Conservation (phyloP, 495 filamentous ascomycete genomes). For the Paragyromitra xinjiangensis region DNA sequence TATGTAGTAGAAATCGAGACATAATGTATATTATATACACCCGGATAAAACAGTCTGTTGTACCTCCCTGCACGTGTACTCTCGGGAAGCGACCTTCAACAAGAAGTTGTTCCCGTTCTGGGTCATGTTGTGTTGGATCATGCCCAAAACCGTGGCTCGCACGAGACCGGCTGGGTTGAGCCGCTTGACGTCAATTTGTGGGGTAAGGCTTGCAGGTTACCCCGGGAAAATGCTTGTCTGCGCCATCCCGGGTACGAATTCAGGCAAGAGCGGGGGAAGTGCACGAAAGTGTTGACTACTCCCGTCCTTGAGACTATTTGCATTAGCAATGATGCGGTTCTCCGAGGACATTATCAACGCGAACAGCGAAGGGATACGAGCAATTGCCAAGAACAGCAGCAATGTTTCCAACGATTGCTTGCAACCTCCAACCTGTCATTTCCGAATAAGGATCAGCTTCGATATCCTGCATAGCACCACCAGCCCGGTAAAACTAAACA, state of each 20-base stretch:
- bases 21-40: slow-evolving; percentile 11
- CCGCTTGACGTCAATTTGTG: slow-evolving; percentile 43
- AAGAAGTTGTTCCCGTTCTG: slow-evolving; percentile 22
- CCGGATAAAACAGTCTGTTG: slow-evolving; percentile 14
- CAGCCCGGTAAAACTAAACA: slow-evolving; percentile 6
- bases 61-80: slow-evolving; percentile 10
- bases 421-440: not conserved
- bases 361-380: not conserved
- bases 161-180: slow-evolving; percentile 7
- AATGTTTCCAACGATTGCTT: not conserved
- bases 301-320: slow-evolving; percentile 3
- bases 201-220: slow-evolving; percentile 35
- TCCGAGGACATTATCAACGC: not conserved
- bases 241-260: slow-evolving; percentile 32
- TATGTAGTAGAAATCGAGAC: slow-evolving; percentile 20
- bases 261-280: slow-evolving; percentile 27
- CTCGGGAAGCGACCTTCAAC: slow-evolving; percentile 19
- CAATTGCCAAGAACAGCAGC: slow-evolving; percentile 3
- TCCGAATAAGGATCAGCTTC: not conserved
- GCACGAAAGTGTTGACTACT: not conserved
- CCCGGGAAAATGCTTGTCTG: slow-evolving; percentile 47
- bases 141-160: slow-evolving; percentile 23
- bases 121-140: slow-evolving; percentile 2
- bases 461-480: not conserved
- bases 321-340: not conserved